Evolutionary conservation across 169 alveolate species (phyloP).

Genomic region (Plasmodium gaboni): DNA sequence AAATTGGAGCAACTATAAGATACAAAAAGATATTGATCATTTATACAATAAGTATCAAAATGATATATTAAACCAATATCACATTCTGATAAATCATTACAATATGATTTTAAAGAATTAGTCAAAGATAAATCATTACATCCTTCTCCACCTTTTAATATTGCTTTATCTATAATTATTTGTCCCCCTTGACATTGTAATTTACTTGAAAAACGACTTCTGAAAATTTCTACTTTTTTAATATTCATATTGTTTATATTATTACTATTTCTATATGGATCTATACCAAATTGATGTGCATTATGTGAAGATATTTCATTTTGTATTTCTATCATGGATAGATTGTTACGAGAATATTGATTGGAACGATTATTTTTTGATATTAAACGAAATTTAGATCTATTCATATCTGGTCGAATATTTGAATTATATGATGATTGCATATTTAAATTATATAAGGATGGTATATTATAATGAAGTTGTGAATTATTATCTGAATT

Average conservation of each 20-base stretch:
- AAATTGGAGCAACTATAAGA: conserved; percentile 24
- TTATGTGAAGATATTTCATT: too few species aligned
- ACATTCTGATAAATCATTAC: conserved; percentile 31
- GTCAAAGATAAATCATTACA: conserved; percentile 39
- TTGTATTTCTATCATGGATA: too few species aligned
- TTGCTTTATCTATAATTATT: conserved; percentile 20
- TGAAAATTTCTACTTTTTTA: conserved; percentile 20
- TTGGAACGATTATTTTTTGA: too few species aligned
- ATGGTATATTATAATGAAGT: too few species aligned
- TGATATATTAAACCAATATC: conserved; percentile 39
- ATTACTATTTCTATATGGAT: too few species aligned
- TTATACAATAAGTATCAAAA: conserved; percentile 50
- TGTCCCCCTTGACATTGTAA: conserved; percentile 46
- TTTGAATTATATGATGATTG: too few species aligned
- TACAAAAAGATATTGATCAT: conserved; percentile 37
- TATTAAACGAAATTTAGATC: too few species aligned
- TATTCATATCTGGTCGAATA: too few species aligned
- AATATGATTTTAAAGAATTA: conserved; percentile 21
- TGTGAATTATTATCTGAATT: too few species aligned
- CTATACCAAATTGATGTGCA: too few species aligned
- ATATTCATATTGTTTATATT: not conserved
- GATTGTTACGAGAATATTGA: too few species aligned
- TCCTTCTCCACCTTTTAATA: conserved; percentile 31
- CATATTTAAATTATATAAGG: too few species aligned
- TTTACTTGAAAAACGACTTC: conserved; percentile 40